These are phyloP conservation scores for Amoeboaphelidium protococcarum DNA, from an alignment of 371 early-diverging fungal genomes.

Conservation along the genomic window DNA sequence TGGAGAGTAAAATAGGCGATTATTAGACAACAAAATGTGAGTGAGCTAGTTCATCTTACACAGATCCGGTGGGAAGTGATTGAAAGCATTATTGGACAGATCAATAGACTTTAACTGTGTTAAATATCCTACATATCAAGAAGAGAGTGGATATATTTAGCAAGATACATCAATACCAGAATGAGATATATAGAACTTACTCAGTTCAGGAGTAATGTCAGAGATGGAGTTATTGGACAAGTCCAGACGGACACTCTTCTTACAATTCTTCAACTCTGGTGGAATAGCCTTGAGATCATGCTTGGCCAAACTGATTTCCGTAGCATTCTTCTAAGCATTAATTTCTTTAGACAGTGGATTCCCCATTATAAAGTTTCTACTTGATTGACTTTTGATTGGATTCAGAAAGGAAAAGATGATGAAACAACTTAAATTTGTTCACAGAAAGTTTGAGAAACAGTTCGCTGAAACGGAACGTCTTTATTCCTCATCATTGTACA, in stretches of 20 bases:
- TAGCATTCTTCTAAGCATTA: not conserved
- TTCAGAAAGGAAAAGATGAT: too few relatives aligned
- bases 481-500: too few relatives aligned
- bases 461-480: too few relatives aligned
- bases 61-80: not conserved
- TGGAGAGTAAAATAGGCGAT: not conserved
- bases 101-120: not conserved
- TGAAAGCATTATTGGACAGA: not conserved
- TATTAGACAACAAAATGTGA: not conserved
- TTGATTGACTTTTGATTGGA: too few relatives aligned
- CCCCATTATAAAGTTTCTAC: too few relatives aligned
- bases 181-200: too few relatives aligned
- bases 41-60: not conserved
- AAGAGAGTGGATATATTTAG: too few relatives aligned
- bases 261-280: not conserved
- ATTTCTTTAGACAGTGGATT: not conserved
- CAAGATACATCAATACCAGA: too few relatives aligned
- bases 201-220: not conserved
- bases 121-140: not conserved
- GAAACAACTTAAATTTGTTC: too few relatives aligned
- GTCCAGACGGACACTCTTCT: not conserved
- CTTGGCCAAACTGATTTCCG: not conserved
- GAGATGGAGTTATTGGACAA: not conserved
- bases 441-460: too few relatives aligned
- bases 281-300: not conserved